Evolutionary conservation across 345 rosid genomes (phyloP), one percentile per base, ranked within the genome.

Genomic region (Pugionium dolabratum): DNA sequence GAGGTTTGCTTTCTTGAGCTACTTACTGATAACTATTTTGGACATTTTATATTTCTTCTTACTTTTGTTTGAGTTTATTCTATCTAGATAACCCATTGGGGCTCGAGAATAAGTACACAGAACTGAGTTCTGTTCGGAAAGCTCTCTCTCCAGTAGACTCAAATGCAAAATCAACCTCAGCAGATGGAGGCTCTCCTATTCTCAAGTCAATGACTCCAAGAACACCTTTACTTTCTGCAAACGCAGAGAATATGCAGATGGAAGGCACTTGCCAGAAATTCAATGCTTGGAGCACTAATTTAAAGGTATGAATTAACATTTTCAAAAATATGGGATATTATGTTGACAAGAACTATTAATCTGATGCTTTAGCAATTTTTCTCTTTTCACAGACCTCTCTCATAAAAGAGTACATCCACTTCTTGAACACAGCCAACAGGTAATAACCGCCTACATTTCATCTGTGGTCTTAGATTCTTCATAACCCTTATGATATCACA

Each of bases 341-440:
- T 11, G 11, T 41, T 57, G 29, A 31, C 43, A 45, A 36, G 1
- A 59, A 37, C 5, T 26, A 25, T 18, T 18, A 18, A 18, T 18
- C 18, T 18, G 47, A 51, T 27, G 51, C 46, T 44, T 35, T 48
- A 36, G 25, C 52, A 49, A 4, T 2, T 11, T 7, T 18, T 66
- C 35, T 77, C 43, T 34, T 56, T 31, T 60, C 66, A 29, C 85
- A 94, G 99, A 79, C 59, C 42, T 74, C 82, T 34, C 85, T 88
- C 25, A 45, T 84, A 2, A 80, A 82, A 48, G 88, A 87, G 76
- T 94, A 88, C 27, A 64, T 91, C 4, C 78, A 77, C 62, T 80
- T 88, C 75, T 75, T 94, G 59, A 94, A 94, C 41, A 71, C 80
- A 26, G 96, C 96, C 39, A 84, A 84, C 80, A 85, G 88, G 96